Conservation (phyloP, 179 eudicot species). For the Silene coronaria region DNA sequence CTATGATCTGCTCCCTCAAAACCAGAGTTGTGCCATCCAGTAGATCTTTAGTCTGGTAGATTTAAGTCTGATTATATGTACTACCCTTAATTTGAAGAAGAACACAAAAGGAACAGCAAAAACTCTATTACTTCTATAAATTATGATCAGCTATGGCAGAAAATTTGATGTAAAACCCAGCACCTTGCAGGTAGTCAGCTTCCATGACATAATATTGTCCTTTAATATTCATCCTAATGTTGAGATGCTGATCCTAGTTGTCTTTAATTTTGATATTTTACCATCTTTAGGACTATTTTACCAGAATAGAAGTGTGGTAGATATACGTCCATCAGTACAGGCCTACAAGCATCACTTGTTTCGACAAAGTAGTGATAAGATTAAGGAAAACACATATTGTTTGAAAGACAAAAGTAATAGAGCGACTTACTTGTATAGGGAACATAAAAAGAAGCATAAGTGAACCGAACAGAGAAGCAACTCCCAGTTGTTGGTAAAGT, state of each 20-base stretch:
- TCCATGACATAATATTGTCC: too few species aligned
- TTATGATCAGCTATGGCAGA: too few species aligned
- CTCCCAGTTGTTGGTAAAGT: slow-evolving; percentile 59
- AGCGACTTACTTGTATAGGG: slow-evolving; percentile 52
- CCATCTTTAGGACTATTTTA: too few species aligned
- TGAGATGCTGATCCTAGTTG: too few species aligned
- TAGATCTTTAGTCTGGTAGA: not conserved
- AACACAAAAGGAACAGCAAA: too few species aligned
- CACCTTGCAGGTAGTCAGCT: too few species aligned
- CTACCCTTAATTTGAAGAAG: not conserved
- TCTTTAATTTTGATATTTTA: too few species aligned
- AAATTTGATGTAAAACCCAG: too few species aligned
- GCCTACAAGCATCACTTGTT: not conserved
- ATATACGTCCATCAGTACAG: too few species aligned
- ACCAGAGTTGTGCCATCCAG: not conserved
- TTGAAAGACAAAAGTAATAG: not conserved
- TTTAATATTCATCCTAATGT: too few species aligned
- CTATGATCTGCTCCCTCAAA: not conserved
- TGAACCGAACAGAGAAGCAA: slow-evolving; percentile 59
- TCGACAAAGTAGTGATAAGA: not conserved
- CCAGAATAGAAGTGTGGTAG: too few species aligned
- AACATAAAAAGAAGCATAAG: slow-evolving; percentile 51
- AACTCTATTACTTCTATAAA: too few species aligned
- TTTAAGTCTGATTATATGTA: not conserved
- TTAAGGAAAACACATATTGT: not conserved